Conservation (phyloP, 1,284 basidiomycete species). For the Cystobasidium slooffiae region DNA sequence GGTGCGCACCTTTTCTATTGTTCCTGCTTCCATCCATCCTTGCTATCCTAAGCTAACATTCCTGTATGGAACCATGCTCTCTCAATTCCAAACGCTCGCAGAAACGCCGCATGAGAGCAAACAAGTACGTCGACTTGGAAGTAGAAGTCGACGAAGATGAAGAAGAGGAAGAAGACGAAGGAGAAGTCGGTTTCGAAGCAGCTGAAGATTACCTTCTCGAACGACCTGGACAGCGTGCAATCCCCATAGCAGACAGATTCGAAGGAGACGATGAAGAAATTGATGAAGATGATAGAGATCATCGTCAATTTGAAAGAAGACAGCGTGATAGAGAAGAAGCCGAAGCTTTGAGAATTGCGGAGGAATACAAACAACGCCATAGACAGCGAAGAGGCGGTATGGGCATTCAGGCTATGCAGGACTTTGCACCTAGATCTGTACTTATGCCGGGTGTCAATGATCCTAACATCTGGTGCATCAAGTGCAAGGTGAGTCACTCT, state of each 20-base stretch:
- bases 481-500: slow-evolving; percentile 75
- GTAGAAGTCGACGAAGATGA: slow-evolving; percentile 72
- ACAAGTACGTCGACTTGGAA: slow-evolving; percentile 44
- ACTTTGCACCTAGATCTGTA: slow-evolving; percentile 90
- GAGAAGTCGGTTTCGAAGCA: slow-evolving; percentile 55
- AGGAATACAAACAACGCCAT: slow-evolving; percentile 81
- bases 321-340: slow-evolving; percentile 78
- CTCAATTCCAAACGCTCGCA: slow-evolving; percentile 40
- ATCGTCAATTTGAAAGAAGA: slow-evolving; percentile 77
- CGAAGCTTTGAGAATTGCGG: slow-evolving; percentile 84
- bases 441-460: slow-evolving; percentile 97
- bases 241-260: slow-evolving; percentile 64
- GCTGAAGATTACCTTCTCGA: slow-evolving; percentile 45
- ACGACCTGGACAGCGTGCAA: slow-evolving; percentile 34
- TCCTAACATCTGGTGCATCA: slow-evolving; percentile 92
- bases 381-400: slow-evolving; percentile 73
- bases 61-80: slow-evolving; percentile 4
- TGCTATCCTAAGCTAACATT: background rate
- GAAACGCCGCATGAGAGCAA: slow-evolving; percentile 40
- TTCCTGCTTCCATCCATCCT: background rate
- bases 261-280: slow-evolving; percentile 68
- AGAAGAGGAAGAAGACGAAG: slow-evolving; percentile 70
- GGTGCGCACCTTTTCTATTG: slow-evolving; percentile 22
- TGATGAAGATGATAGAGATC: slow-evolving; percentile 63
- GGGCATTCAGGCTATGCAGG: slow-evolving; percentile 60